A percentile compares a stretch with the other conserved stretches of the same genome.
phyloP scores from a whole-genome alignment of 2,329 filamentous ascomycete species.

The Penicillium sp. region DNA sequence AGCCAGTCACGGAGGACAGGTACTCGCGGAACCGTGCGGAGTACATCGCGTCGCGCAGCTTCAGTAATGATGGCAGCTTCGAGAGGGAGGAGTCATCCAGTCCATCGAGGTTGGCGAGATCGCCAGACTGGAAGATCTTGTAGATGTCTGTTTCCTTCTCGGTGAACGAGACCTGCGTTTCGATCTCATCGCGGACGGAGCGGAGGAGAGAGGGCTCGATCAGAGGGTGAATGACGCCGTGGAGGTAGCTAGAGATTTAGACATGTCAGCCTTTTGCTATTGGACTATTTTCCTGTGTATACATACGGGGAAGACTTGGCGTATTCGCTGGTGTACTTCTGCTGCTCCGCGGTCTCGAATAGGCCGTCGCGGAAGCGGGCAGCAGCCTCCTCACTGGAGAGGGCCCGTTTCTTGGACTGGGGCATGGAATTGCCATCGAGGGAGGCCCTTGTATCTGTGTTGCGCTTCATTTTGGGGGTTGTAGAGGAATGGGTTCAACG shows the following conservation, averaged over 20 bases:
- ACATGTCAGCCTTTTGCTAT: constrained; percentile 4
- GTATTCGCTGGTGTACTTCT: constrained; percentile 46
- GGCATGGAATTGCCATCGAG: constrained; percentile 32
- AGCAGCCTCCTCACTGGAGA: constrained; percentile 39
- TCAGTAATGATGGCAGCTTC: constrained; percentile 83
- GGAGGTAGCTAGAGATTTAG: constrained; percentile 65
- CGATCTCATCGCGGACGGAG: constrained; percentile 82
- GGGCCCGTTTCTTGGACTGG: constrained; percentile 39
- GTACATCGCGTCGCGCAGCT: constrained; percentile 91
- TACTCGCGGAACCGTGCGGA: constrained; percentile 86
- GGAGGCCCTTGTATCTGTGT: constrained; percentile 35
- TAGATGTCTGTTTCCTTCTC: constrained; percentile 99
- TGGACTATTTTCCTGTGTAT: background rate
- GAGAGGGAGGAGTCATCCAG: constrained; percentile 81
- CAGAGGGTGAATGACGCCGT: constrained; percentile 80
- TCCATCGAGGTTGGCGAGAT: constrained; percentile 93
- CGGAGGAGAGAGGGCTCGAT: constrained; percentile 81
- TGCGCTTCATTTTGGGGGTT: constrained; percentile 44
- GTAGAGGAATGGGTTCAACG: background rate
- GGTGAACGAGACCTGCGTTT: constrained; percentile 87
- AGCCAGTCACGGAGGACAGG: constrained; percentile 78
- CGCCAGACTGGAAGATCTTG: constrained; percentile 98
- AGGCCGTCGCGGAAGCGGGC: constrained; percentile 46
- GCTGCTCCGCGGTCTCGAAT: constrained; percentile 41
- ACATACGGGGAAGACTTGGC: constrained; percentile 44